A percentile compares a stretch with the other conserved stretches of the same genome.
Evolutionary conservation across 2,329 filamentous ascomycete species (phyloP).

Genomic region (Cercospora citrullina): DNA sequence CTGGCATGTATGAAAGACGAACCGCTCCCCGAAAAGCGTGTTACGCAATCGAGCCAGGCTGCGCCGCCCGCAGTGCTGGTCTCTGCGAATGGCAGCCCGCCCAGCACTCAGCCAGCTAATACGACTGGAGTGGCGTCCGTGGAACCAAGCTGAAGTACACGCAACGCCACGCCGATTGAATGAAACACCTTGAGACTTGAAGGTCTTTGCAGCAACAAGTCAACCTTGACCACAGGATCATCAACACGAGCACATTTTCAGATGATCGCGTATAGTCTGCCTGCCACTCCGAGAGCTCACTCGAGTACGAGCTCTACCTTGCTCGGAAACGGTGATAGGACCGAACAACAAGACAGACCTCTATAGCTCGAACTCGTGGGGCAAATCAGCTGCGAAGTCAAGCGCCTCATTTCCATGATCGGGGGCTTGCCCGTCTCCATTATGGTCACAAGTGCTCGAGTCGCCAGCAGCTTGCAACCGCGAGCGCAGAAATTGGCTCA

Average conservation of each 20-base stretch:
- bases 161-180: neutral
- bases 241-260: neutral
- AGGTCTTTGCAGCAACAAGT: neutral
- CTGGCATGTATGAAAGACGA: slow-evolving; percentile 96
- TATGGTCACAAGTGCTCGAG: neutral
- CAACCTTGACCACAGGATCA: neutral
- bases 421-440: neutral
- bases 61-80: slow-evolving; percentile 33
- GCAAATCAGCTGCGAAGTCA: neutral
- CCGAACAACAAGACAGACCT: neutral
- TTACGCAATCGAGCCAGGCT: slow-evolving; percentile 16
- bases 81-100: slow-evolving; percentile 26
- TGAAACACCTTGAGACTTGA: neutral
- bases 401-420: neutral
- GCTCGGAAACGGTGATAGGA: neutral
- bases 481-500: neutral
- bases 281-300: neutral
- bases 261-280: neutral
- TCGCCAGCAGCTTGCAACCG: neutral
- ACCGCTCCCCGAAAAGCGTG: slow-evolving; percentile 53
- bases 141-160: slow-evolving; percentile 13
- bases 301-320: neutral
- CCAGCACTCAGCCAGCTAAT: slow-evolving; percentile 15
- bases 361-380: neutral
- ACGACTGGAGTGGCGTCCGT: slow-evolving; percentile 1